Evolutionary conservation across 495 filamentous ascomycete genomes (phyloP).

Genomic region (Aspergillus heteromorphus): DNA sequence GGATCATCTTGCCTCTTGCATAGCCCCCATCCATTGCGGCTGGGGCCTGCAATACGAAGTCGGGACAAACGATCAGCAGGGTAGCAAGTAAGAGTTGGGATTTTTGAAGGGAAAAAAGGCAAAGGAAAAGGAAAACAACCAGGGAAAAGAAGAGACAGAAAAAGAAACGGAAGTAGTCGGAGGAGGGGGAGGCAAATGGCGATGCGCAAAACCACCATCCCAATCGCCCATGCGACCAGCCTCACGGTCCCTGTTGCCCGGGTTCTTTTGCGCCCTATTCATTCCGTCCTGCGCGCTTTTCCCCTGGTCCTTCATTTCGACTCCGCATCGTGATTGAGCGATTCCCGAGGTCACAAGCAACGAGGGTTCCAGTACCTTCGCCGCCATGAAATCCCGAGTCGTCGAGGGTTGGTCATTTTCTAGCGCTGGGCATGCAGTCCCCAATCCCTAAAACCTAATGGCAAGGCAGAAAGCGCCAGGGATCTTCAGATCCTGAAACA

Average conservation of each 20-base stretch:
- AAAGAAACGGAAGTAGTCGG: not conserved
- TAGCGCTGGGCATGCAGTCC: not conserved
- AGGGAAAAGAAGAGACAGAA: not conserved
- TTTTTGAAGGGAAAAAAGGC: not conserved
- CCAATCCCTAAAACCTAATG: constrained; percentile 6
- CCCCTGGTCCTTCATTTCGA: not conserved
- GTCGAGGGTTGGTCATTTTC: not conserved
- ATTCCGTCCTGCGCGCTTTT: constrained; percentile 2
- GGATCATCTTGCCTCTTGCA: not conserved
- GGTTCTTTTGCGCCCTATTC: constrained; percentile 5
- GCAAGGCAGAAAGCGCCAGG: constrained; percentile 1
- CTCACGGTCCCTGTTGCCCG: constrained; percentile 10
- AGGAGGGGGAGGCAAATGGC: not conserved
- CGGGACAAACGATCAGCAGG: not conserved
- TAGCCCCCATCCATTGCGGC: not conserved
- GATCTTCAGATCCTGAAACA: constrained; percentile 6
- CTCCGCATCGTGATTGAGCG: not conserved
- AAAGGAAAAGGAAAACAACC: no score
- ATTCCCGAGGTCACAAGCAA: not conserved
- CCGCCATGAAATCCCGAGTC: not conserved
- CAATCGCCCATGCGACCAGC: constrained; percentile 3
- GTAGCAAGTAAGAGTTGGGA: not conserved
- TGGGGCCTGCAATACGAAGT: not conserved
- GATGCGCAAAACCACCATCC: not conserved
- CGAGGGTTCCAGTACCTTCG: not conserved